Percentiles rank a stretch among this genome's conserved stretches.
phyloP scores from a whole-genome alignment of 768 basidiomycete genomes.

The Russula dissimulans region DNA sequence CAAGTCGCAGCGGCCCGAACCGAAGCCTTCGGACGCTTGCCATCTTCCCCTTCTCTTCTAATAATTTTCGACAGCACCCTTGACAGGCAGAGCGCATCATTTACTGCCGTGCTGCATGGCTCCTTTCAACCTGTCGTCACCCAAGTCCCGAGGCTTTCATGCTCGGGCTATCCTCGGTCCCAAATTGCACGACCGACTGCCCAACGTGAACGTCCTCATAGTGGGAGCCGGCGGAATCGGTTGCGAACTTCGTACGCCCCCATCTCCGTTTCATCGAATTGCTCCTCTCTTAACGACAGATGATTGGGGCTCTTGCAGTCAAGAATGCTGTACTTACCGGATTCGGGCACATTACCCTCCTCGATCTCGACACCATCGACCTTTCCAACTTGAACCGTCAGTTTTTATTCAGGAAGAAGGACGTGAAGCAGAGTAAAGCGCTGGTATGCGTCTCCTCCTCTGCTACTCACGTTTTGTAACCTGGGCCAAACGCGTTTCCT shows the following conservation, averaged over 20 bases:
- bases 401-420: constrained; percentile 94
- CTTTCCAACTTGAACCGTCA: constrained; percentile 95
- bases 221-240: constrained; percentile 98
- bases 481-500: not conserved
- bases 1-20: not conserved
- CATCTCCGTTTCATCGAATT: not conserved
- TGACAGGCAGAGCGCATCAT: not conserved
- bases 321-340: constrained; percentile 93
- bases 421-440: constrained; percentile 95
- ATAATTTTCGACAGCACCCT: not conserved
- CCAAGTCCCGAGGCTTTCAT: constrained; percentile 31
- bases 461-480: not conserved
- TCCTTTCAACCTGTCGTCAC: constrained; percentile 1
- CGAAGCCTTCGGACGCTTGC: not conserved
- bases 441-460: constrained; percentile 41
- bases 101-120: constrained; percentile 1
- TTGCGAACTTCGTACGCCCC: constrained; percentile 71
- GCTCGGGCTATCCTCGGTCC: constrained; percentile 73
- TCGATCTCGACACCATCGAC: constrained; percentile 98
- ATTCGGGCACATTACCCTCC: constrained; percentile 83
- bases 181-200: constrained; percentile 52
- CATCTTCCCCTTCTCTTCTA: constrained; percentile 3
- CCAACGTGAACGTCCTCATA: constrained; percentile 64
- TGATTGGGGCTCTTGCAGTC: constrained; percentile 38
- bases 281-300: not conserved